A percentile compares a stretch with the other conserved stretches of the same genome.
These are phyloP conservation scores for Puccinia sorghi DNA, from an alignment of 1,284 basidiomycete species.

Conservation along the genomic window DNA sequence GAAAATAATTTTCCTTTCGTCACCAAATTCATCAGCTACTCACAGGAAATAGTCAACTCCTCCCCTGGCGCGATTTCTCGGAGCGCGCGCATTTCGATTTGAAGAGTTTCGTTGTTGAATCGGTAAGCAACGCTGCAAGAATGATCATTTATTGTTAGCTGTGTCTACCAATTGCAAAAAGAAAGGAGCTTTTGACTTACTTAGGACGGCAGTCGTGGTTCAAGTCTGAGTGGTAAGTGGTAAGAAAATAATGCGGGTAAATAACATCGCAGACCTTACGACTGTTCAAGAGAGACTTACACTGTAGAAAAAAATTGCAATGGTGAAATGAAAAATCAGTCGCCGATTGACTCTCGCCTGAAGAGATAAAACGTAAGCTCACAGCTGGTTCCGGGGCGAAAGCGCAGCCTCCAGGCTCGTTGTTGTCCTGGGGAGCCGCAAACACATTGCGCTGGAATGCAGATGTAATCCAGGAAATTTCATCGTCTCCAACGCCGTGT, in stretches of 20 bases:
- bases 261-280: not conserved
- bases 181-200: not conserved
- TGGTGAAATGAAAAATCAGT: not conserved
- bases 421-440: conserved; percentile 20
- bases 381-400: conserved; percentile 46
- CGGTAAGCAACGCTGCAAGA: conserved; percentile 1
- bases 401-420: conserved; percentile 17
- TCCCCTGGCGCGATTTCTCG: conserved; percentile 41
- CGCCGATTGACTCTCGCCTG: not conserved
- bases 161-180: no score
- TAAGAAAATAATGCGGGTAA: not conserved
- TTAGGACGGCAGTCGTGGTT: conserved; percentile 45
- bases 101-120: conserved; percentile 32
- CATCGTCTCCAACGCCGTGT: conserved; percentile 32
- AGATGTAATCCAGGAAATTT: conserved; percentile 16
- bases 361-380: not conserved
- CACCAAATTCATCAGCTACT: not conserved
- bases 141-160: not conserved
- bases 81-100: conserved; percentile 40
- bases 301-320: not conserved
- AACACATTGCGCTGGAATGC: conserved; percentile 41
- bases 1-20: not conserved
- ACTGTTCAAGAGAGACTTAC: not conserved
- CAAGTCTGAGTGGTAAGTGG: not conserved
- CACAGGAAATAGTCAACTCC: conserved; percentile 35